Percentiles rank a stretch among this genome's conserved stretches.
phyloP scores from a whole-genome alignment of 495 filamentous ascomycete species.

The Rostrohypoxylon terebratum region DNA sequence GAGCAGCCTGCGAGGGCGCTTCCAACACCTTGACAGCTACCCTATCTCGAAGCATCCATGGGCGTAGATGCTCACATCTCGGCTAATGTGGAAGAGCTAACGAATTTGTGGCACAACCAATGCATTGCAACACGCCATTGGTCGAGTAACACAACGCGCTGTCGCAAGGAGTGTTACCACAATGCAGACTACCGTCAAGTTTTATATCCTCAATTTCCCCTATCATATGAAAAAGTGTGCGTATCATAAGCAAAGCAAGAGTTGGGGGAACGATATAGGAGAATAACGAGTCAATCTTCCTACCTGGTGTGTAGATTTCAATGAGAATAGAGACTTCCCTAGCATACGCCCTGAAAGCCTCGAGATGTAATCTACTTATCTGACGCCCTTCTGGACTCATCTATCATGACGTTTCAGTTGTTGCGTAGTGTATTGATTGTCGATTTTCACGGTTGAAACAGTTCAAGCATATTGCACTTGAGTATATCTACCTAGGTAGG shows the following conservation, averaged over 20 bases:
- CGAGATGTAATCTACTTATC: no score
- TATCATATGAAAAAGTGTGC: neutral
- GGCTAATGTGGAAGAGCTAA: neutral
- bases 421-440: no score
- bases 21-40: neutral
- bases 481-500: no score
- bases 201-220: neutral
- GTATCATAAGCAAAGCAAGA: neutral
- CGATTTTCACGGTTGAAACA: no score
- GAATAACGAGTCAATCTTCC: neutral
- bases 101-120: slow-evolving; percentile 9
- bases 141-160: slow-evolving; percentile 24
- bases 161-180: slow-evolving; percentile 20
- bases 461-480: no score
- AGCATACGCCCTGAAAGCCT: no score
- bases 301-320: neutral
- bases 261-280: neutral
- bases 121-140: slow-evolving; percentile 1
- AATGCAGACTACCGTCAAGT: slow-evolving; percentile 9
- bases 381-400: no score
- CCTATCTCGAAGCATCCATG: neutral
- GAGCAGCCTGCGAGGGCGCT: neutral
- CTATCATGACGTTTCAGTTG: no score
- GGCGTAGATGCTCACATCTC: neutral
- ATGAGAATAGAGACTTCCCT: neutral